Evolutionary conservation across 2,329 filamentous ascomycete species (phyloP), one percentile per base, ranked within the genome.

Genomic region (Fusarium humuli): DNA sequence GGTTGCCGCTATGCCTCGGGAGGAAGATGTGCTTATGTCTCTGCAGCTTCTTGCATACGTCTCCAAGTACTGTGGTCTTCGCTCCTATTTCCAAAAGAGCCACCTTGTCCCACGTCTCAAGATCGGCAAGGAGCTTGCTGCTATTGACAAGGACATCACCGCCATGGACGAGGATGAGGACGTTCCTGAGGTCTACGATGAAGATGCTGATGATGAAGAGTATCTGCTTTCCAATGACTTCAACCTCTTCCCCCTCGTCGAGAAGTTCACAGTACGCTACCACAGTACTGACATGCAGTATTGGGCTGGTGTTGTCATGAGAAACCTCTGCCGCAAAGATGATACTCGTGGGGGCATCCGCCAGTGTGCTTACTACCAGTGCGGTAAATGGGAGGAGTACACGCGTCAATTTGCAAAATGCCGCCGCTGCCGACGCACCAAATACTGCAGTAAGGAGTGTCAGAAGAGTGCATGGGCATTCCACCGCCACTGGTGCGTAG

Each of bases 361-460:
- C 60, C 96, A 99, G 79, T 99, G 96, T 80, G 96, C 96, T 57
- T 98, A 98, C 83, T 99, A 97, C 83, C 91, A 97, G 81, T 99
- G 96, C 80, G 95, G 95, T 65, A 98, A 97, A 79, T 99, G 96
- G 96, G 96, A 99, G 80, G 93, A 98, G 81, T 98, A 90, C 79
- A 94, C 95, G 41, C 90, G 96, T 67, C 95, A 99, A 79, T 99
- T 99, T 80, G 96, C 96, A 73, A 99, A 99, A 83, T 99, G 96
- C 83, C 91, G 96, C 72, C 91, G 96, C 71, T 99, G 96, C 83
- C 90, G 96, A 74, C 90, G 96, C 71, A 99, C 96, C 67, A 99
- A 99, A 81, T 98, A 98, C 84, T 99, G 96, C 90, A 98, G 94
- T 87, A 99, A 99, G 82, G 96, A 99, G 81, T 99, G 96, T 82